Conservation (phyloP, 192 early-diverging fungal genomes). For the Coemansia sp. region DNA sequence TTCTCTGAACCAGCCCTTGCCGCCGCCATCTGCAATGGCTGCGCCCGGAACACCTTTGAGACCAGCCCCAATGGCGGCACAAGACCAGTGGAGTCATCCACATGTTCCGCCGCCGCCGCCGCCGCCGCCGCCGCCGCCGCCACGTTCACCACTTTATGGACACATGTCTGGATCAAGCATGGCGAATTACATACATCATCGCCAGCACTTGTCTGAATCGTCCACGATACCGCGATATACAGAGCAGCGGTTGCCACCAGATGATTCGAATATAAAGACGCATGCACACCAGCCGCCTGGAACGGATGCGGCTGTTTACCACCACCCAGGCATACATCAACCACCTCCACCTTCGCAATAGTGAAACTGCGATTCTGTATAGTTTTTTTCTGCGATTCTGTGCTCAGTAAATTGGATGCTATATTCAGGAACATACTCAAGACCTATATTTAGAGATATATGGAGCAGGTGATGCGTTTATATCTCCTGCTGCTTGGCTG, state of each 20-base stretch:
- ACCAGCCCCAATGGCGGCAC: conserved; percentile 5
- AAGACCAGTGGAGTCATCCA: conserved; percentile 4
- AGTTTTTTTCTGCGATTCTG: neutral
- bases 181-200: neutral
- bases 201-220: neutral
- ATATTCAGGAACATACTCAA: no score
- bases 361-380: neutral
- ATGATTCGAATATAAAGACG: no score
- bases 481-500: no score
- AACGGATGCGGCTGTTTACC: neutral
- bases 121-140: neutral
- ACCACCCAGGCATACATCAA: neutral
- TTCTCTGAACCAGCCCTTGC: conserved; percentile 1
- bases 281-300: neutral
- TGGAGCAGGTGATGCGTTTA: no score
- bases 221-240: neutral
- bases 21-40: conserved; percentile 8
- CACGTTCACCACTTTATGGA: conserved; percentile 1
- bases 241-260: neutral
- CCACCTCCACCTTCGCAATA: conserved; percentile 9
- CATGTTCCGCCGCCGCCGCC: neutral
- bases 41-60: neutral
- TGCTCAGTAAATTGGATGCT: no score
- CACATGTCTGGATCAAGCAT: conserved; percentile 1
- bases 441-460: no score